Base-by-base conservation (phyloP, 2,329 filamentous ascomycete species). In the Zarea fungicola region DNA sequence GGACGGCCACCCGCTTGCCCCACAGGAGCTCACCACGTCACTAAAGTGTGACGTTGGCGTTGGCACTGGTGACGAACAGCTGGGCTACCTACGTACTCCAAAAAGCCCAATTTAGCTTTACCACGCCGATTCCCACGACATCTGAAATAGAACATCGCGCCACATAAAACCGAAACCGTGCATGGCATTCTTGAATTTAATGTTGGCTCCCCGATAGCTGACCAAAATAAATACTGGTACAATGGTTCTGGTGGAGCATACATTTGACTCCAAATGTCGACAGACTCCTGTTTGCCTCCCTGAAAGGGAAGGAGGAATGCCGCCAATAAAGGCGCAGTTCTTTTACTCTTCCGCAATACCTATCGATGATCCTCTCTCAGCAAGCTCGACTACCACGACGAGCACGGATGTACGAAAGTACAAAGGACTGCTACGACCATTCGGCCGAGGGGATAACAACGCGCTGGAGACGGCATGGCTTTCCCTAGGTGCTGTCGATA, bases 291-390 rank as follows among this genome's bases (percentile, higher is more conserved):
- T 72, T 50, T 58, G 68, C 59, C 65, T 66, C 23, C 57, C 65
- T 22, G 52, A 63, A 21, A 65, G 66, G 49, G 63, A 69, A 37
- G 68, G 75, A 47, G 72, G 70, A 46, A 73, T 78, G 21, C 85
- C 86, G 14, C 75, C 80, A 0, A 65, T 86, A 47, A 74, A 76
- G 26, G 77, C 85, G 19, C 87, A 89, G 54, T 96, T 89, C 70
- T 96, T 96, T 68, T 96, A 95, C 66, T 79, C 83, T 13, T 93
- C 89, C 10, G 73, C 83, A 11, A 78, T 92, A 42, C 85, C 89
- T 25, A 90, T 96, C 61, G 90, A 96, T 60, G 90, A 96, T 60
- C 89, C 89, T 21, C 76, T 95, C n/a, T 89, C 86, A 9, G 79
- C 85, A 2, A 69, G 74, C 10, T 65, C 76, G 68, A 61, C n/a